Conservation (phyloP, 352 stramenopile genomes). For the Blastocystis sp. region DNA sequence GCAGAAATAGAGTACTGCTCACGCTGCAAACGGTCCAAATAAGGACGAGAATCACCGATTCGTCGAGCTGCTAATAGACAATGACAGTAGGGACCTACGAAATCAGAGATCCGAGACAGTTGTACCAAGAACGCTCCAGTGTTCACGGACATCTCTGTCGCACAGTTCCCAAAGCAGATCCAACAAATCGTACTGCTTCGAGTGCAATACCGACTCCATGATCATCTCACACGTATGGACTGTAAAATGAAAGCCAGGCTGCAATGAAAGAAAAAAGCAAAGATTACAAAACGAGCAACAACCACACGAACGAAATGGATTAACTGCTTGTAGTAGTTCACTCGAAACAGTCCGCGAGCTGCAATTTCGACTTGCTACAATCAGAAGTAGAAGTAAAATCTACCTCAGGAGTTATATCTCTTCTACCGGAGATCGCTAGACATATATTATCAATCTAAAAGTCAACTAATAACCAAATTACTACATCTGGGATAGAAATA, state of each 20-base stretch:
- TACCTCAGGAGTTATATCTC: neutral
- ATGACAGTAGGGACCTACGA: conserved; percentile 19
- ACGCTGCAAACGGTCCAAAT: neutral
- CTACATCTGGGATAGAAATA: conserved; percentile 19
- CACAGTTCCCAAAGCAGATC: neutral
- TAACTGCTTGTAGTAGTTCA: conserved; percentile 34
- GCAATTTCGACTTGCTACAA: conserved; percentile 7
- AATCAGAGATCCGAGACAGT: neutral
- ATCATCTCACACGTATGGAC: neutral
- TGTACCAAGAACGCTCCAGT: conserved; percentile 17
- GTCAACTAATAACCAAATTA: neutral
- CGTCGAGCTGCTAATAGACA: neutral
- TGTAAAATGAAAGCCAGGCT: neutral
- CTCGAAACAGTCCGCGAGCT: neutral
- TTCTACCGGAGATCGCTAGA: neutral
- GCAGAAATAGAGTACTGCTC: conserved; percentile 8
- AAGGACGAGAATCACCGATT: neutral
- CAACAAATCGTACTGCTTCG: neutral
- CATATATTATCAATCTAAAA: neutral
- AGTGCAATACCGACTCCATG: neutral
- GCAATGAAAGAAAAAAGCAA: neutral
- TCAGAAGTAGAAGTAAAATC: neutral
- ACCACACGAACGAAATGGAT: conserved; percentile 8
- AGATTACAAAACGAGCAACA: neutral
- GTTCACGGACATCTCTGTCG: neutral